These are phyloP conservation scores for Periconia digitata DNA, from an alignment of 2,329 filamentous ascomycete species.

Conservation along the genomic window DNA sequence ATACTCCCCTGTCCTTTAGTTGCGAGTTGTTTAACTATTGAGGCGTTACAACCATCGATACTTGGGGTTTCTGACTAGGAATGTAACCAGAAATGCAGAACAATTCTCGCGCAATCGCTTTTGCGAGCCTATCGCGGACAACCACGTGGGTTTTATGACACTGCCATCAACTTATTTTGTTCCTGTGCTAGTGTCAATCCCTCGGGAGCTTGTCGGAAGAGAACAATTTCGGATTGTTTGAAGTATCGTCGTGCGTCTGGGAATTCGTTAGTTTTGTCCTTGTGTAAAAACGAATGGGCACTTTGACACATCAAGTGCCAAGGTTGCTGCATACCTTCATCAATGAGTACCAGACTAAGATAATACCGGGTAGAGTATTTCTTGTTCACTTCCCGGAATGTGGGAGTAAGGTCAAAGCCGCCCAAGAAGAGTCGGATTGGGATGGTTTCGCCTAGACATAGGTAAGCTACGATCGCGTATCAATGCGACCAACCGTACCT, in stretches of 20 bases:
- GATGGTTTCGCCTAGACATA: constrained; percentile 72
- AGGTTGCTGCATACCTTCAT: constrained; percentile 66
- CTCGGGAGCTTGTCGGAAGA: constrained; percentile 75
- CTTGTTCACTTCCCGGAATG: constrained; percentile 99
- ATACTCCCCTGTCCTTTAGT: not conserved
- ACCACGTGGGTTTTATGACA: constrained; percentile 25
- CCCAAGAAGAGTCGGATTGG: constrained; percentile 96
- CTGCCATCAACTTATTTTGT: constrained; percentile 48
- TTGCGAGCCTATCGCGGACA: not conserved
- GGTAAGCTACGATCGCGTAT: constrained; percentile 19
- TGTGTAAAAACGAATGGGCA: constrained; percentile 25
- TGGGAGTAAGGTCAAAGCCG: constrained; percentile 95
- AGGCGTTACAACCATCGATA: not conserved
- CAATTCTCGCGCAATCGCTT: constrained; percentile 11
- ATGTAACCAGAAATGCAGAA: constrained; percentile 2
- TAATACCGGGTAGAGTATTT: constrained; percentile 99
- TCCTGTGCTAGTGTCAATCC: constrained; percentile 51
- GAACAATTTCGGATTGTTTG: constrained; percentile 97
- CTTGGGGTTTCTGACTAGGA: not conserved
- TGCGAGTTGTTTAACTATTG: not conserved
- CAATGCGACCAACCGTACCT: constrained; percentile 56
- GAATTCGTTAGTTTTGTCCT: constrained; percentile 17
- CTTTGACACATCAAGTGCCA: constrained; percentile 5
- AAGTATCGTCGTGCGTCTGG: constrained; percentile 94
- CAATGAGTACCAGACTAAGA: constrained; percentile 90